These are phyloP conservation scores for Clausena lansium DNA, from an alignment of 345 rosid species.

Conservation along the genomic window DNA sequence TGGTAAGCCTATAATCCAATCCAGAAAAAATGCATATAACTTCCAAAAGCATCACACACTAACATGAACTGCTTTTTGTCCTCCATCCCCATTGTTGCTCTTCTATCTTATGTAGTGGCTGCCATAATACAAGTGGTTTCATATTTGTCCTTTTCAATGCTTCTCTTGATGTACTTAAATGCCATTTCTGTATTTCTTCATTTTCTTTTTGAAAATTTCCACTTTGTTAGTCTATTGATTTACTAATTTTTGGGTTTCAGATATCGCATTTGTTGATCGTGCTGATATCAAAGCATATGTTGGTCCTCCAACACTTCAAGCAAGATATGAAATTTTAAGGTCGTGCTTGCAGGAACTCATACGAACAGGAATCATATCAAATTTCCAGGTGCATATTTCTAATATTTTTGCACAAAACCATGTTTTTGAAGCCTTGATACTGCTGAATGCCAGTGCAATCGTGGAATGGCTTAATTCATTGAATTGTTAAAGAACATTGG, in stretches of 20 bases:
- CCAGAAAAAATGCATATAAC: not conserved
- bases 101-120: not conserved
- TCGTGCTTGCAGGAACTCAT: constrained; percentile 84
- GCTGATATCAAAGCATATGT: constrained; percentile 98
- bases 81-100: not conserved
- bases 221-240: not conserved
- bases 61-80: not conserved
- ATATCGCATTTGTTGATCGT: constrained; percentile 93
- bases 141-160: not conserved
- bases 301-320: constrained; percentile 93
- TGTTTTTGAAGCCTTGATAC: constrained; percentile 6
- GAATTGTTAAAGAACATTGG: constrained; percentile 4
- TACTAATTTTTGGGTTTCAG: constrained; percentile 40
- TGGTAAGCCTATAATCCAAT: constrained; percentile 50
- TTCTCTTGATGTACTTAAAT: not conserved
- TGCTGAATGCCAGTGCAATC: not conserved
- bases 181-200: not conserved
- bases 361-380: constrained; percentile 64
- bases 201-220: constrained; percentile 1
- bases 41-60: constrained; percentile 1
- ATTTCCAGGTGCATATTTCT: constrained; percentile 47
- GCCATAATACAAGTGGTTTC: not conserved
- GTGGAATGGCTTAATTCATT: not conserved
- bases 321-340: constrained; percentile 86
- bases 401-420: not conserved